A percentile compares a stretch with the other conserved stretches of the same genome.
These are phyloP conservation scores for Hemileccinum impolitum DNA, from an alignment of 768 basidiomycete genomes.

Conservation along the genomic window DNA sequence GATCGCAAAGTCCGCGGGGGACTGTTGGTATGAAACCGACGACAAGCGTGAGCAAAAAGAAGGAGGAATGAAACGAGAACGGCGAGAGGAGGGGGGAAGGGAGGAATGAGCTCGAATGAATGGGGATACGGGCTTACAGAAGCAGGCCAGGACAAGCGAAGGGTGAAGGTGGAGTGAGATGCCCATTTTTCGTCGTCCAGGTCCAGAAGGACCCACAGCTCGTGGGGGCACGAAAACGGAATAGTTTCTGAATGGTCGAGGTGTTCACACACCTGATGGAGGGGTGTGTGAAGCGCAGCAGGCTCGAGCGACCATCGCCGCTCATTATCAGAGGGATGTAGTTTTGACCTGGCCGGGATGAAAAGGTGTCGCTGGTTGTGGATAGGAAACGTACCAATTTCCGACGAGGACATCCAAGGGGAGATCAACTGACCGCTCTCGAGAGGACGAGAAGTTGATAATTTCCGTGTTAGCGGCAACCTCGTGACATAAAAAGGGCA, in stretches of 20 bases:
- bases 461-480: conserved; percentile 62
- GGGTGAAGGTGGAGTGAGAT: conserved; percentile 43
- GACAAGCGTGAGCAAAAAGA: too few species aligned
- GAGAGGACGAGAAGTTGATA: conserved; percentile 47
- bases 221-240: conserved; percentile 34
- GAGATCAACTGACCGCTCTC: conserved; percentile 16
- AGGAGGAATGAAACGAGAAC: too few species aligned
- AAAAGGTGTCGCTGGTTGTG: background rate
- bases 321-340: conserved; percentile 32
- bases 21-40: conserved; percentile 25
- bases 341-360: conserved; percentile 36
- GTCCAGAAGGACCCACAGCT: conserved; percentile 48
- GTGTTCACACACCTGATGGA: background rate
- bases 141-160: conserved; percentile 56
- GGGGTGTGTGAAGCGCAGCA: conserved; percentile 39
- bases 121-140: conserved; percentile 31
- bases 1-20: conserved; percentile 44
- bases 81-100: too few species aligned
- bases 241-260: too few species aligned
- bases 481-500: conserved; percentile 20
- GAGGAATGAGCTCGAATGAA: too few species aligned
- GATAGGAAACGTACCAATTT: conserved; percentile 26
- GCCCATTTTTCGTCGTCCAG: conserved; percentile 29
- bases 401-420: conserved; percentile 15
- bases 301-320: conserved; percentile 39